Conservation (phyloP, 106 monocot genomes). For the Dioscorea dumetorum region DNA sequence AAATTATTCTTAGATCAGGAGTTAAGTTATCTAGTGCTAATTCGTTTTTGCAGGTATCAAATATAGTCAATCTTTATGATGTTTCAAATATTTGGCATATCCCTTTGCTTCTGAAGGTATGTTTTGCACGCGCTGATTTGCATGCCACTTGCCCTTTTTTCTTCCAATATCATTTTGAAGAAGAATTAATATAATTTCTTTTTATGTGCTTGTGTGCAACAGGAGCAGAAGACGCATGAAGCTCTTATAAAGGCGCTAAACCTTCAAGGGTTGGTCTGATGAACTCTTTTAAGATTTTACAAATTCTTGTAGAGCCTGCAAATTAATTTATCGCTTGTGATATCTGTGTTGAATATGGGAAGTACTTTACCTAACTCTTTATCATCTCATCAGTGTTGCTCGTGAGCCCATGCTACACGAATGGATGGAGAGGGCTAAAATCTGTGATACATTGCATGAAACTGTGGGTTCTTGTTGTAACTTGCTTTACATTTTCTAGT, state of each 20-base stretch:
- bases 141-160: not conserved
- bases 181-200: no score
- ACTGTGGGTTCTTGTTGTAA: conserved; percentile 24
- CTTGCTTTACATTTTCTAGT: not conserved
- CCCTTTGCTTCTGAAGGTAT: conserved; percentile 48
- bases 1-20: not conserved
- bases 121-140: no score
- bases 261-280: conserved; percentile 26
- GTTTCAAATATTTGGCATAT: conserved; percentile 88
- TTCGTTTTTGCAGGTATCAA: conserved; percentile 33
- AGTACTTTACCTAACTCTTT: not conserved
- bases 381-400: conserved; percentile 11
- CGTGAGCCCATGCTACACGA: conserved; percentile 33
- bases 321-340: not conserved
- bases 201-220: not conserved
- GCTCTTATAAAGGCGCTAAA: conserved; percentile 38
- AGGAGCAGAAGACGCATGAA: conserved; percentile 58
- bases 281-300: not conserved
- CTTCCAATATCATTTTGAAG: not conserved
- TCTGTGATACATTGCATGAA: conserved; percentile 40
- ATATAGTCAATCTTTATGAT: conserved; percentile 65
- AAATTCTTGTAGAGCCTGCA: not conserved
- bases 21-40: not conserved
- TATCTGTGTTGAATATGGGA: not conserved
- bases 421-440: conserved; percentile 54